Evolutionary conservation across 306 rosid species (phyloP).

Genomic region (Prunus mira): DNA sequence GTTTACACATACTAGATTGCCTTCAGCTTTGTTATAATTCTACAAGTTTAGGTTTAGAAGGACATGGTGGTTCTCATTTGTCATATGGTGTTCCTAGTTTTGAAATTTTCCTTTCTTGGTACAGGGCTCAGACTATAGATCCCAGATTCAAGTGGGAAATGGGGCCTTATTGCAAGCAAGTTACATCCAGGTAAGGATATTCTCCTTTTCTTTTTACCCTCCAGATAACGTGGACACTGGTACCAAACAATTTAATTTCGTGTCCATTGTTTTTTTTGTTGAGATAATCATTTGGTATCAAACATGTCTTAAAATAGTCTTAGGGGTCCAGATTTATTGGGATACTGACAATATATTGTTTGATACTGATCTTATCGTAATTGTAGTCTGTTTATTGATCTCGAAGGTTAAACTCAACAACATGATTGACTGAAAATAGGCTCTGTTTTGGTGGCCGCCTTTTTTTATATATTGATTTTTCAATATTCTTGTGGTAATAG

Average conservation of each 20-base stretch:
- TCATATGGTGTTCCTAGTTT: not conserved
- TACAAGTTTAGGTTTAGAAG: not conserved
- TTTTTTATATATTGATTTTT: too few species aligned
- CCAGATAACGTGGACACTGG: not conserved
- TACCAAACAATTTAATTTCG: not conserved
- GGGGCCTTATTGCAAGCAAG: slow-evolving; percentile 84
- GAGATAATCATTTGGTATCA: not conserved
- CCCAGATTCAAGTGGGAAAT: slow-evolving; percentile 81
- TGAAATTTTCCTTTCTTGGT: slow-evolving; percentile 6
- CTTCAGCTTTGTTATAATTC: not conserved
- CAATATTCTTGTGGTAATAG: too few species aligned
- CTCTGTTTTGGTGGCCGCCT: not conserved
- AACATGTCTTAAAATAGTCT: not conserved
- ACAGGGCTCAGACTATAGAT: slow-evolving; percentile 81
- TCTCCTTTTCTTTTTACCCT: slow-evolving; percentile 7
- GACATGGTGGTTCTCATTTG: not conserved
- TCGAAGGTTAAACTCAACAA: not conserved
- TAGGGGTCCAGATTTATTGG: not conserved
- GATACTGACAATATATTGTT: not conserved
- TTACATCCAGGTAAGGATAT: slow-evolving; percentile 70
- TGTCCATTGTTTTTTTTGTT: not conserved
- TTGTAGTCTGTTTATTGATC: too few species aligned
- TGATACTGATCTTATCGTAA: too few species aligned
- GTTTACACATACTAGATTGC: not conserved
- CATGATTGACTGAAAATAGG: not conserved